Base-by-base conservation (phyloP, 73 alveolate genomes). In the Blepharisma japonicum region DNA sequence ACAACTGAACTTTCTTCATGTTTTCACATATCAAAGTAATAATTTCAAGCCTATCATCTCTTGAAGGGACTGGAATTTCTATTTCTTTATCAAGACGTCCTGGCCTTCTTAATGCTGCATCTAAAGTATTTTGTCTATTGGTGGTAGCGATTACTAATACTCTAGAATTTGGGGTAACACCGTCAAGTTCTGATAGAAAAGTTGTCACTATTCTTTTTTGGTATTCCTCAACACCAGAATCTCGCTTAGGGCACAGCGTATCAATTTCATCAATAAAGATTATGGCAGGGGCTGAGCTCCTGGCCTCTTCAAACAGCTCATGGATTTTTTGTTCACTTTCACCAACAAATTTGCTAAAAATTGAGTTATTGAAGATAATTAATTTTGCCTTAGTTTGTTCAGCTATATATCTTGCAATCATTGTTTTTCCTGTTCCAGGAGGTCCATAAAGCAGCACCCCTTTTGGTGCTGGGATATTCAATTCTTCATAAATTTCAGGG, bases 241-340 rank as follows among this genome's bases (percentile, higher is more conserved):
- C 99, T 81, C 99, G 86, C 78, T 96, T 96, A 6, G 99, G 99
- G 51, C 98, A 93, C 50, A 98, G 90, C 23, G 98, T 93, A 82
- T 98, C 99, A 20, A 98, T 89, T 82, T 98, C 99, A 86, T 98
- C 99, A 32, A 98, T 95, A 85, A 98, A 95, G 70, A 97, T 84
- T 20, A 97, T 87, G 50, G 98, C 84, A 14, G 99, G 99, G 42
- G 97, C 91, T 56, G 83, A 81, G 53, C 95, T 85, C 55, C 87
- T 85, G 5, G 94, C 99, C 51, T 90, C 89, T 61, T 88, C 84
- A 83, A 96, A 96, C 45, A 96, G 77, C 72, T 91, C 82, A 77
- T 98, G 87, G 55, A 96, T 95, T 21, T 93, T 95, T 71, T 91
- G 91, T 71, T 96, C 93, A 39, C 91, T 71, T 54, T 86, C 93